A percentile compares a stretch with the other conserved stretches of the same genome.
Conservation (phyloP, 176 grass and related monocot species). For the Carex littledalei region DNA sequence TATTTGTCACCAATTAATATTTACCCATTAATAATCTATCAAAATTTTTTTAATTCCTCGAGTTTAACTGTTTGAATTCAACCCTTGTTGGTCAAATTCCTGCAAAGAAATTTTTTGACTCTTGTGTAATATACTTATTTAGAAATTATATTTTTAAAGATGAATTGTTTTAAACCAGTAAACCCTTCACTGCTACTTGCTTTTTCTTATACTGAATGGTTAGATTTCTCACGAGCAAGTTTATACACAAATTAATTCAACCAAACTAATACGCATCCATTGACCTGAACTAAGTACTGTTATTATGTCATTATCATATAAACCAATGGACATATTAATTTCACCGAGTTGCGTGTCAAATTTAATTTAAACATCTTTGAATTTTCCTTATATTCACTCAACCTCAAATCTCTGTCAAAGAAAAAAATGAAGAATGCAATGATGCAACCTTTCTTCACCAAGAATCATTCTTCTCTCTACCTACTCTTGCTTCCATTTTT, state of each 20-base stretch:
- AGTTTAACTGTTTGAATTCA: not conserved
- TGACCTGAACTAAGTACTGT: not conserved
- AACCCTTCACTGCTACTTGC: not conserved
- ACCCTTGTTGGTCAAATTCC: not conserved
- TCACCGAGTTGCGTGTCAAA: not conserved
- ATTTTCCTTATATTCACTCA: not conserved
- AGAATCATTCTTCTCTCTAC: not conserved
- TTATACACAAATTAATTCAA: not conserved
- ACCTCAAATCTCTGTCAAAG: not conserved
- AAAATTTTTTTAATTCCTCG: no score
- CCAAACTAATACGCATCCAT: not conserved
- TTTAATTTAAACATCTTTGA: not conserved
- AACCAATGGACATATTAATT: not conserved
- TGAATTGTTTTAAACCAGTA: no score
- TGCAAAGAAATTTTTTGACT: not conserved
- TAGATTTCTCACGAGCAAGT: no score
- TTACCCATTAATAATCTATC: no score
- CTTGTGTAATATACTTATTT: not conserved
- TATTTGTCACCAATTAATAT: no score
- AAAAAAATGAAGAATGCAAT: not conserved
- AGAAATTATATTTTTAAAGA: not conserved
- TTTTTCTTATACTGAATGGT: not conserved
- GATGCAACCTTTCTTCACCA: not conserved
- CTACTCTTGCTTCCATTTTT: not conserved
- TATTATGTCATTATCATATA: not conserved